phyloP scores from a whole-genome alignment of 352 stramenopile species.

The Globisporangium okanoganense region DNA sequence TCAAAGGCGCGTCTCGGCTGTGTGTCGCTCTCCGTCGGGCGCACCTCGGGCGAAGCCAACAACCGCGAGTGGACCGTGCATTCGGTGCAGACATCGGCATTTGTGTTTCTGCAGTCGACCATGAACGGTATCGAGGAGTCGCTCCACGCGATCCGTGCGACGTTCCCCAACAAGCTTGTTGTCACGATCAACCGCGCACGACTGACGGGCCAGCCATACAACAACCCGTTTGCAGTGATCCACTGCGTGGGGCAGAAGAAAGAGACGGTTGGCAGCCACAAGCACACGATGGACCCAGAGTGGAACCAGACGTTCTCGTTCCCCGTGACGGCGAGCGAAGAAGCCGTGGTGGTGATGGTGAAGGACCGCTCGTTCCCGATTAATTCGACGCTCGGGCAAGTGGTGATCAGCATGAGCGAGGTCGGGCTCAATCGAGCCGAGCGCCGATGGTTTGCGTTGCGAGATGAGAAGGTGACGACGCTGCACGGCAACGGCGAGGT shows the following conservation, averaged over 20 bases:
- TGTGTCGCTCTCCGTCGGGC: slow-evolving; percentile 73
- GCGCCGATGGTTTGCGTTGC: slow-evolving; percentile 75
- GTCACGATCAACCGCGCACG: slow-evolving; percentile 84
- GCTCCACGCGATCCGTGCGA: slow-evolving; percentile 71
- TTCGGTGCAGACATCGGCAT: slow-evolving; percentile 83
- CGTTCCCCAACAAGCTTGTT: slow-evolving; percentile 88
- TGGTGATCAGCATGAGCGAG: slow-evolving; percentile 73
- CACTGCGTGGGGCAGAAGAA: slow-evolving; percentile 84
- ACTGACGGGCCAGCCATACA: slow-evolving; percentile 81
- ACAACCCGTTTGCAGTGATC: slow-evolving; percentile 82
- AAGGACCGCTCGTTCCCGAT: slow-evolving; percentile 77
- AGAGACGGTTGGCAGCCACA: slow-evolving; percentile 82
- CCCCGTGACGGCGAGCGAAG: slow-evolving; percentile 72
- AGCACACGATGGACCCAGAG: slow-evolving; percentile 88
- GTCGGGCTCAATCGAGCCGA: slow-evolving; percentile 78
- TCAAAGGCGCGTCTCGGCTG: slow-evolving; percentile 71
- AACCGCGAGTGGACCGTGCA: slow-evolving; percentile 83
- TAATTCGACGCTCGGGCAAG: slow-evolving; percentile 69
- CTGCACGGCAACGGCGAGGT: slow-evolving; percentile 77
- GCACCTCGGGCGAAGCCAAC: slow-evolving; percentile 57
- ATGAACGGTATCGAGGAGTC: slow-evolving; percentile 69
- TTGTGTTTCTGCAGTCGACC: slow-evolving; percentile 85
- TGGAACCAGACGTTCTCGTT: slow-evolving; percentile 91
- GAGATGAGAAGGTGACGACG: slow-evolving; percentile 59
- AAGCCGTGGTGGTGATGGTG: slow-evolving; percentile 60